These are phyloP conservation scores for Botrytis hyacinthi DNA, from an alignment of 2,329 filamentous ascomycete genomes.

Conservation along the genomic window DNA sequence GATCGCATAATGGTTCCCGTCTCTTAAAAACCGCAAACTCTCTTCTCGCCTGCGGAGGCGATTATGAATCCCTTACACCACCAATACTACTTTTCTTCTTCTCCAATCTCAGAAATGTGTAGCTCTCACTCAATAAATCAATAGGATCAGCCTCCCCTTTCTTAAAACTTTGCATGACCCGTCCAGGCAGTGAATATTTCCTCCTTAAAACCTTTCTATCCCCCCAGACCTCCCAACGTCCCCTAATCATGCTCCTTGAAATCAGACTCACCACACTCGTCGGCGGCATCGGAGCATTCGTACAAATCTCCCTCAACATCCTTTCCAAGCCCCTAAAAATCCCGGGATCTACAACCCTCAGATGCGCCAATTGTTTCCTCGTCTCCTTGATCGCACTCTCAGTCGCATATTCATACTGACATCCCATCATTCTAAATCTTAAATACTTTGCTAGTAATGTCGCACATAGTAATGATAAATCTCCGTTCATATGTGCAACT, in stretches of 20 bases:
- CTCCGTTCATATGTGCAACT: constrained; percentile 21
- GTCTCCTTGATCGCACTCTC: constrained; percentile 30
- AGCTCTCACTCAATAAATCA: constrained; percentile 31
- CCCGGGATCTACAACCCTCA: constrained; percentile 23
- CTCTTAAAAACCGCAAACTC: constrained; percentile 31
- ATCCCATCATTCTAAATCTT: constrained; percentile 31
- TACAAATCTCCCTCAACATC: constrained; percentile 30
- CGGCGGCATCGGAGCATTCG: constrained; percentile 34
- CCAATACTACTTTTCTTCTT: constrained; percentile 13
- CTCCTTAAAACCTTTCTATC: constrained; percentile 26
- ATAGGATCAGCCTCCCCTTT: constrained; percentile 22
- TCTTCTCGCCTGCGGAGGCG: background rate
- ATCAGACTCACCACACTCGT: constrained; percentile 33
- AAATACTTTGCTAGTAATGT: constrained; percentile 34
- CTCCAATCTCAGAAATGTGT: constrained; percentile 21
- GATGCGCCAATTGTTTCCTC: constrained; percentile 22
- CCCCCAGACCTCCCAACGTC: constrained; percentile 32
- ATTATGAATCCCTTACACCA: background rate
- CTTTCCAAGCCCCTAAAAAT: constrained; percentile 25
- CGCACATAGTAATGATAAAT: constrained; percentile 30
- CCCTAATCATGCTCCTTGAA: constrained; percentile 34
- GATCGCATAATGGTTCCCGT: constrained; percentile 54
- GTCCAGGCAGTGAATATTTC: constrained; percentile 27
- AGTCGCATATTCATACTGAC: constrained; percentile 34
- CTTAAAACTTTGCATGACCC: constrained; percentile 28